Evolutionary conservation across 306 rosid genomes (phyloP).

Genomic region (Hippophae tibetana): DNA sequence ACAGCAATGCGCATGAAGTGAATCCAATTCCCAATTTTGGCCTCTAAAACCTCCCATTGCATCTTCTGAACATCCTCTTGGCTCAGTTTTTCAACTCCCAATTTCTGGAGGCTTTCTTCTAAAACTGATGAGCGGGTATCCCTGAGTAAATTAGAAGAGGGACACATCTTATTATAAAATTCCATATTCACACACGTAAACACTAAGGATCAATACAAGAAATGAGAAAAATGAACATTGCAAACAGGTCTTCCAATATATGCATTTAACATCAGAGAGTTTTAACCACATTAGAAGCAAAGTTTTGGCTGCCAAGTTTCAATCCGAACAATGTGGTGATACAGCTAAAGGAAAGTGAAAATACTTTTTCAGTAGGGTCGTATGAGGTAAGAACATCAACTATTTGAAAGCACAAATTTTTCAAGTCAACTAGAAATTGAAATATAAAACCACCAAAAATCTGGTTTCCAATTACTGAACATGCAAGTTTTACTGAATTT

Average conservation of each 20-base stretch:
- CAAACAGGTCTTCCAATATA: background rate
- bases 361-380: too few relatives aligned
- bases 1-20: conserved; percentile 99
- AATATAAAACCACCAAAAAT: too few relatives aligned
- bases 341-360: too few relatives aligned
- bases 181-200: background rate
- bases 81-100: conserved; percentile 94
- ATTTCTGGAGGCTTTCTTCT: conserved; percentile 84
- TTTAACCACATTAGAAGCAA: background rate
- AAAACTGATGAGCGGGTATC: conserved; percentile 73
- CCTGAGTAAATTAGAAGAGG: conserved; percentile 31
- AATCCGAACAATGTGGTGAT: too few relatives aligned
- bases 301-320: background rate
- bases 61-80: conserved; percentile 94
- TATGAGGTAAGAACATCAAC: too few relatives aligned
- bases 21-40: conserved; percentile 98
- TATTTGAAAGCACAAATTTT: too few relatives aligned
- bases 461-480: too few relatives aligned
- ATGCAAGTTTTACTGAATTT: too few relatives aligned
- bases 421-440: too few relatives aligned
- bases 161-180: conserved; percentile 1
- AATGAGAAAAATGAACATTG: background rate
- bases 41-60: conserved; percentile 97
- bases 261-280: background rate
- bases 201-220: too few relatives aligned